Conservation (phyloP, 139 green algal genomes). For the Haematococcus lacustris region DNA sequence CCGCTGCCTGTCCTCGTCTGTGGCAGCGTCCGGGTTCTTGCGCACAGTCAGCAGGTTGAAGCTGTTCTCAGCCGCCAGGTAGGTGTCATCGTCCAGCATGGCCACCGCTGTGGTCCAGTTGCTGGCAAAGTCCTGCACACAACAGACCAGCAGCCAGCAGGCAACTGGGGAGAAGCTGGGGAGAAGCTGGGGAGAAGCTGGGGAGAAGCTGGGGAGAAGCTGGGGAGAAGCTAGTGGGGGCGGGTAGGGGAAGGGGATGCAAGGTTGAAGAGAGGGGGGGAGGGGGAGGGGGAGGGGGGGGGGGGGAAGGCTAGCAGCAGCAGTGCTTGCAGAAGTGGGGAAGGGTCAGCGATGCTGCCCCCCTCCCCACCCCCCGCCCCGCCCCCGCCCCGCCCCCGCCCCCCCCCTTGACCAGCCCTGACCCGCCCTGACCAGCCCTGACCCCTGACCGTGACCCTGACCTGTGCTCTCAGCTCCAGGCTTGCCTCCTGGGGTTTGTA, state of each 20-base stretch:
- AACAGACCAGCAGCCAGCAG: no score
- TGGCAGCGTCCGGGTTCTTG: conserved; percentile 67
- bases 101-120: conserved; percentile 85
- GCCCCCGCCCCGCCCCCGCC: no score
- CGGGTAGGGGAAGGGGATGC: background rate
- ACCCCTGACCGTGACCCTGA: background rate
- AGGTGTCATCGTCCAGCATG: conserved; percentile 86
- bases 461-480: conserved; percentile 58
- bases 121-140: conserved; percentile 71
- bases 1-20: conserved; percentile 79
- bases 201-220: no score
- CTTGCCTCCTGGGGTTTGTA: conserved; percentile 71
- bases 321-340: no score
- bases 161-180: no score
- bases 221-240: no score
- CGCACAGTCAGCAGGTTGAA: conserved; percentile 83
- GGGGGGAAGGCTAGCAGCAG: no score
- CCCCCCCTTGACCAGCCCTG: no score
- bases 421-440: no score
- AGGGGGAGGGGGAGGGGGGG: background rate
- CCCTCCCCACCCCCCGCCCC: no score
- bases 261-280: background rate
- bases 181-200: no score
- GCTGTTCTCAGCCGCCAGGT: conserved; percentile 69
- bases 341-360: no score